Base-by-base conservation (phyloP, 441 rosid genomes). In the Erysimum pusillum region DNA sequence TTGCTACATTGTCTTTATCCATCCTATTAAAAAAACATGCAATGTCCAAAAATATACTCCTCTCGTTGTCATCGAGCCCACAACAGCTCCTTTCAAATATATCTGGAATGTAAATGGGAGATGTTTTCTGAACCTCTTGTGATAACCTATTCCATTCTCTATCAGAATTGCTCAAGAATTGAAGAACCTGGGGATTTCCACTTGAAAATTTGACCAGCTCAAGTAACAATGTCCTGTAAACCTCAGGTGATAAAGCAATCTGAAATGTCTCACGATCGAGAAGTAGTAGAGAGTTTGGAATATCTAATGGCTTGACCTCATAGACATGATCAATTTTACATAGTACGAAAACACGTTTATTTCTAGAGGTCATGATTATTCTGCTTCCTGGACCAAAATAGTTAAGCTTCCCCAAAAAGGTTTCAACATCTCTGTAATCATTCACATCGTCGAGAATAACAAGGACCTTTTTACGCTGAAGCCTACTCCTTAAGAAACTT, bases 341-440 rank as follows among this genome's bases (percentile, higher is more conserved):
- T 6, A 2, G 67, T 7, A 28, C 4, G 0, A 80, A 77, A 22
- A 82, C 71, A 32, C 51, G 80, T 14, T 38, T 51, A 18, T 80
- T 76, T n/a, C 87, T 77, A 0, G 84, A 77, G 11, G 88, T 85
- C 12, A 81, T 53, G 45, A 84, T 74, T 14, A 84, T 35, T 44
- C 74, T 71, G 70, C 89, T 85, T 63, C 87, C 84, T 4, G 15
- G 34, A 57, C 80, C 84, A 36, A 83, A 75, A 69, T 69, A 31
- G 32, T 7, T 42, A 9, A 48, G 58, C 36, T 11, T 6, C 35
- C 53, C 80, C 0, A 41, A 18, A 22, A 80, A 36, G 6, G 42
- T 36, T 63, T 71, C 83, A 41, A 38, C 48, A 71, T 80, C 80
- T 11, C 42, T 66, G 15, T 53, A 64, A 62, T 80, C 57, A 53